These are phyloP conservation scores for Candida qinlingensis DNA, from an alignment of 805 yeast species.

Conservation along the genomic window DNA sequence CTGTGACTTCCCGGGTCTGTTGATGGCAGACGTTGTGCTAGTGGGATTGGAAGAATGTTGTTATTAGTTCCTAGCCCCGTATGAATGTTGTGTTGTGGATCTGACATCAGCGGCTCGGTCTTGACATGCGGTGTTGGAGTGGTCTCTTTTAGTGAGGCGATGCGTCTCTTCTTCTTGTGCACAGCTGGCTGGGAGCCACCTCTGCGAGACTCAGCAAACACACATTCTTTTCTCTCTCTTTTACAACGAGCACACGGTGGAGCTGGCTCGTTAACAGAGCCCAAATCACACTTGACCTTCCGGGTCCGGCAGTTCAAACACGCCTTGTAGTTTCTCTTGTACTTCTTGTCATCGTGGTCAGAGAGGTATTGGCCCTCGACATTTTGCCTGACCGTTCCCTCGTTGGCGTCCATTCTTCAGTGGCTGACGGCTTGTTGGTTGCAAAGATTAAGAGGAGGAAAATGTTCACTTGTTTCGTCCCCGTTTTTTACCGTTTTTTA, in stretches of 20 bases:
- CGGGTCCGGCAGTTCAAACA: constrained; percentile 81
- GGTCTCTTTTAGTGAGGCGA: neutral
- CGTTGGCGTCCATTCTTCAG: neutral
- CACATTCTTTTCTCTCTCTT: constrained; percentile 79
- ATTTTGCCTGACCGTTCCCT: neutral
- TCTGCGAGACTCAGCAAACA: constrained; percentile 54
- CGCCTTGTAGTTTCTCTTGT: constrained; percentile 70
- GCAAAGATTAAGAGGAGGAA: neutral
- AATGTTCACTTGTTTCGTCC: neutral
- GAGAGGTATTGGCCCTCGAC: neutral
- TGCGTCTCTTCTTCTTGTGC: constrained; percentile 22
- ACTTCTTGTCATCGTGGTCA: constrained; percentile 25
- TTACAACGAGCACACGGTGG: constrained; percentile 86
- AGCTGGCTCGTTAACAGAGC: constrained; percentile 65
- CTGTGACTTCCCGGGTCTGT: no score
- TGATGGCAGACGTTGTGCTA: no score
- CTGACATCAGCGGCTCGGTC: no score
- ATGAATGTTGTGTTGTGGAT: no score
- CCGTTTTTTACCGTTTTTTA: constrained; percentile 6
- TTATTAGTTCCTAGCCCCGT: no score
- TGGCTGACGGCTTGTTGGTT: neutral
- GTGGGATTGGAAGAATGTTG: no score
- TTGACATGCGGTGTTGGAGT: neutral
- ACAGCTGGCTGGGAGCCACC: constrained; percentile 34
- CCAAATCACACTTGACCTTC: constrained; percentile 83